phyloP scores from a whole-genome alignment of 768 basidiomycete genomes.

The Dentipellis sp. region DNA sequence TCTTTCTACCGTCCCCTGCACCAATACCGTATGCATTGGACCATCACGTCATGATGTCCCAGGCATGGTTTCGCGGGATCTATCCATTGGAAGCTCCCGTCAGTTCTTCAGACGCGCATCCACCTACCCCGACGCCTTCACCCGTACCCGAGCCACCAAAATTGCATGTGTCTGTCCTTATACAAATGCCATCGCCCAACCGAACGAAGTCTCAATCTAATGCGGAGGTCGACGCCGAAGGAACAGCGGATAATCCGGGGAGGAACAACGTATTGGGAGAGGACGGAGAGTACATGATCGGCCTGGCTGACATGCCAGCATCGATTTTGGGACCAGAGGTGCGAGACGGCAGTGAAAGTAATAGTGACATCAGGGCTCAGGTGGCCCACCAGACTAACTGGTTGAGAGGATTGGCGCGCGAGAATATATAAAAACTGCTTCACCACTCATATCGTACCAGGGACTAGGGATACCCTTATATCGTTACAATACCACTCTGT shows the following conservation, averaged over 20 bases:
- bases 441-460: not conserved
- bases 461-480: not conserved
- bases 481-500: not conserved
- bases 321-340: not conserved
- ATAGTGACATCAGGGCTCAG: not conserved
- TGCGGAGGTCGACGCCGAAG: not conserved
- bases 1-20: not conserved
- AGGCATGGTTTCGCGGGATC: not conserved
- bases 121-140: not conserved
- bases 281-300: not conserved
- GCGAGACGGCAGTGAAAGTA: not conserved
- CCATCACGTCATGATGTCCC: not conserved
- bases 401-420: not conserved
- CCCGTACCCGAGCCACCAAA: not conserved
- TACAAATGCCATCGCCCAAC: constrained; percentile 8
- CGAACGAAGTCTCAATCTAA: not conserved
- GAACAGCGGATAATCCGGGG: not conserved
- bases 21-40: not conserved
- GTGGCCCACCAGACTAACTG: not conserved
- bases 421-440: not conserved
- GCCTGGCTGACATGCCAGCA: not conserved
- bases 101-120: not conserved
- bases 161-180: constrained; percentile 6
- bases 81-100: not conserved
- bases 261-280: not conserved